Base-by-base conservation (phyloP, 164 flowering plant species). In the Magnolia sinica region DNA sequence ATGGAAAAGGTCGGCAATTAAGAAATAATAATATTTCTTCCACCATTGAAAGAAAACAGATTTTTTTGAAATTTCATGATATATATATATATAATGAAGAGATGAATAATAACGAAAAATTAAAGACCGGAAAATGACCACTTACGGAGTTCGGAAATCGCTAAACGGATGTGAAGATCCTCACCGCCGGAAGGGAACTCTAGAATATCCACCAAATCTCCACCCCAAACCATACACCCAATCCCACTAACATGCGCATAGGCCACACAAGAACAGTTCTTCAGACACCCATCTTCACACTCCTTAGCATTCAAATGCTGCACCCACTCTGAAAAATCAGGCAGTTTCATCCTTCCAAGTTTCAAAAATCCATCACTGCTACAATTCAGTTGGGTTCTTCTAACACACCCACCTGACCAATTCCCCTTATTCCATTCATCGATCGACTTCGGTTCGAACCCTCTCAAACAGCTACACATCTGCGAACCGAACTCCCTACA, bases 261-360 rank as follows among this genome's bases (percentile, higher is more conserved):
- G 71, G 84, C 85, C 14, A 55, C 31, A 58, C 85, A 81, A 13
- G 84, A 68, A 78, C 85, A 83, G 31, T 80, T 82, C 10, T 50
- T 64, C 37, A 73, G 61, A 73, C 86, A 85, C 13, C 19, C 7
- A 1, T 64, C 31, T 64, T 71, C 68, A 73, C 84, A 81, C 1
- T 27, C 27, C 6, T 78, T 24, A 1, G 22, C 8, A 31, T 78
- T 50, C 27, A 6, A 1, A 4, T 18, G 13, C 3, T 14, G 0
- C 8, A 76, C 11, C 20, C 51, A 4, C 6, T 50, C 74, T 20
- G 75, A 64, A 66, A 73, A 81, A 64, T 76, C 76, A 4, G 86
- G 84, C 67, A 78, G 55, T 55, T 83, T 81, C 65, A 80, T 49
- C 11, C 1, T 70, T 23, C 50, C 50, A 49, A 79, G 70, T 74